These are phyloP conservation scores for Pichia gijzeniarum DNA, from an alignment of 805 yeast species.

Conservation along the genomic window DNA sequence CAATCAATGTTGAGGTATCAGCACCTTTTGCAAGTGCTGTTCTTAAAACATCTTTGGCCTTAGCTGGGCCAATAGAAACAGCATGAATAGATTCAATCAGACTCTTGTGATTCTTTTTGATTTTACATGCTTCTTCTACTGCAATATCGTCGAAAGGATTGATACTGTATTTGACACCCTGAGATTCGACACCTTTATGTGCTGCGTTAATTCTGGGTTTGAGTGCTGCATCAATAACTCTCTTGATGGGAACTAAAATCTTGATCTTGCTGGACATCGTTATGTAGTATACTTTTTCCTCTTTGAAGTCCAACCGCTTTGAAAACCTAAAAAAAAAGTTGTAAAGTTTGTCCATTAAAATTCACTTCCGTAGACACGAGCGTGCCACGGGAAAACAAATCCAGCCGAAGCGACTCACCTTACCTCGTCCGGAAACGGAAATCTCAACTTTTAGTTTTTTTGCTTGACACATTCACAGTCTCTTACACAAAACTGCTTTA, in stretches of 20 bases:
- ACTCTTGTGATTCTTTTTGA: slow-evolving; percentile 58
- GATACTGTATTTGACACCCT: slow-evolving; percentile 86
- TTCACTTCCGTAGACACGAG: too few species aligned
- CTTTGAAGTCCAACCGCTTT: not conserved
- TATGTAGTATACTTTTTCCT: not conserved
- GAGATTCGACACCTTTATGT: slow-evolving; percentile 75
- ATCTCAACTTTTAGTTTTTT: too few species aligned
- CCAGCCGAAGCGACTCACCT: too few species aligned
- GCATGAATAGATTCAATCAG: slow-evolving; percentile 81
- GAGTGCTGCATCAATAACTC: slow-evolving; percentile 90
- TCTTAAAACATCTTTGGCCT: slow-evolving; percentile 82
- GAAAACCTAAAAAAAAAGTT: too few species aligned
- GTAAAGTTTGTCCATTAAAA: too few species aligned
- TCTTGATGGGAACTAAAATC: slow-evolving; percentile 88
- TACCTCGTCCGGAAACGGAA: too few species aligned
- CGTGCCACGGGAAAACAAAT: too few species aligned
- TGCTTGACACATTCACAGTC: too few species aligned
- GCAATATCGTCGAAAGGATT: slow-evolving; percentile 99
- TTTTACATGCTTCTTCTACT: slow-evolving; percentile 82
- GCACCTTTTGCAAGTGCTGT: slow-evolving; percentile 94
- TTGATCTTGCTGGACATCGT: slow-evolving; percentile 44
- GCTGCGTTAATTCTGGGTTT: slow-evolving; percentile 89
- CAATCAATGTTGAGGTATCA: slow-evolving; percentile 77
- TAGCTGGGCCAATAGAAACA: slow-evolving; percentile 82
- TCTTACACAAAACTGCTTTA: too few species aligned